Percentiles rank a stretch among this genome's conserved stretches.
Evolutionary conservation across 352 stramenopile genomes (phyloP).

Genomic region (Peronospora farinosa): DNA sequence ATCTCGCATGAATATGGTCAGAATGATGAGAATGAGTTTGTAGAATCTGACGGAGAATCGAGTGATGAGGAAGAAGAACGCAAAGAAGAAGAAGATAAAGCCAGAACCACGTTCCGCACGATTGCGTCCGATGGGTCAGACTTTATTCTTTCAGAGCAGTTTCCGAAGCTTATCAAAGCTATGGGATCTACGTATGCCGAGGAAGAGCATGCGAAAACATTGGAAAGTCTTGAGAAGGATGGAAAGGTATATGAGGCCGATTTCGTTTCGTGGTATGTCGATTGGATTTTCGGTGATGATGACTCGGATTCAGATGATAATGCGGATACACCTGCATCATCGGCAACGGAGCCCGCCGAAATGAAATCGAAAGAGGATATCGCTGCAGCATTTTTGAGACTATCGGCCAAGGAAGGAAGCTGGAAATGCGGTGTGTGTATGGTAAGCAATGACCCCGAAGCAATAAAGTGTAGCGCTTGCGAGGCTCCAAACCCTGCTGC

Average conservation of each 20-base stretch:
- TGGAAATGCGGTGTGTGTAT: constrained; percentile 59
- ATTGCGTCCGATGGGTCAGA: constrained; percentile 28
- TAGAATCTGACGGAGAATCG: constrained; percentile 41
- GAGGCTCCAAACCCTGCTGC: constrained; percentile 44
- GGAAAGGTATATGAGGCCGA: constrained; percentile 48
- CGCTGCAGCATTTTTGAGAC: constrained; percentile 41
- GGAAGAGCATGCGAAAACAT: constrained; percentile 38
- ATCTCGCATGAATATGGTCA: constrained; percentile 43
- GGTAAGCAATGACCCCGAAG: constrained; percentile 35
- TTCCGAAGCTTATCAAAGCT: constrained; percentile 51
- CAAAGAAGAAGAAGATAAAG: constrained; percentile 53
- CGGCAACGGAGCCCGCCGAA: constrained; percentile 7
- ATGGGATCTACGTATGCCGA: constrained; percentile 53
- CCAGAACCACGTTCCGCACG: constrained; percentile 34
- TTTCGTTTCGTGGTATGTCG: constrained; percentile 58
- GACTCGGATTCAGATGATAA: constrained; percentile 41
- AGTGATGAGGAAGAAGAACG: constrained; percentile 60
- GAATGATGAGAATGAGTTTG: constrained; percentile 61
- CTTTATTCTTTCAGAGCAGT: constrained; percentile 35
- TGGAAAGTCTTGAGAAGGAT: constrained; percentile 37
- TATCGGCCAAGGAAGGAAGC: constrained; percentile 40
- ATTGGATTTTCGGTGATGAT: constrained; percentile 56
- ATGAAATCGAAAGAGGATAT: constrained; percentile 60
- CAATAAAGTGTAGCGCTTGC: constrained; percentile 41
- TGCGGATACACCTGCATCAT: constrained; percentile 12